A percentile compares a stretch with the other conserved stretches of the same genome.
These are phyloP conservation scores for Adenanthera pavonina DNA, from an alignment of 306 rosid species.

Conservation along the genomic window DNA sequence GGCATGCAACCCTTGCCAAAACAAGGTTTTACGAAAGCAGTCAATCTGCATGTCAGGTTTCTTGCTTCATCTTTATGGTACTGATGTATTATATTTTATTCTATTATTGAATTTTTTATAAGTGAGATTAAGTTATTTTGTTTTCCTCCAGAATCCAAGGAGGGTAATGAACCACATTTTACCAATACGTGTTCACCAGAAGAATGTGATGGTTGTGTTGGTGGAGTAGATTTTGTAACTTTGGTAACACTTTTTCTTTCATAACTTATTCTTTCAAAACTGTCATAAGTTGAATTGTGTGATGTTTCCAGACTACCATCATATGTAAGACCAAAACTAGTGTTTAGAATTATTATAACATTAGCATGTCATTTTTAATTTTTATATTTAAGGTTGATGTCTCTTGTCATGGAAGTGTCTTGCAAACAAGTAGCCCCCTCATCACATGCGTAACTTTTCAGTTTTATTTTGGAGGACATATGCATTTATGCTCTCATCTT, in stretches of 20 bases:
- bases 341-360: slow-evolving; percentile 12
- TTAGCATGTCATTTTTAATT: slow-evolving; percentile 1
- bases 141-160: slow-evolving; percentile 49
- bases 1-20: slow-evolving; percentile 66
- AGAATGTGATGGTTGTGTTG: slow-evolving; percentile 61
- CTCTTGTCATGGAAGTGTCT: slow-evolving; percentile 5
- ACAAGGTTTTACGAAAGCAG: slow-evolving; percentile 36
- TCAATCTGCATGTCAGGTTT: slow-evolving; percentile 56
- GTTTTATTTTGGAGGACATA: slow-evolving; percentile 28
- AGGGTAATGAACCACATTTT: slow-evolving; percentile 34
- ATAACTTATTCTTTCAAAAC: slow-evolving; percentile 1
- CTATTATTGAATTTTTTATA: slow-evolving; percentile 14
- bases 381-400: background rate
- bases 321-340: slow-evolving; percentile 19
- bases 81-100: slow-evolving; percentile 18
- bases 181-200: slow-evolving; percentile 37
- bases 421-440: slow-evolving; percentile 20
- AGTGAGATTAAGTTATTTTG: slow-evolving; percentile 23
- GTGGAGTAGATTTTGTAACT: slow-evolving; percentile 85
- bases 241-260: slow-evolving; percentile 61
- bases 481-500: slow-evolving; percentile 13
- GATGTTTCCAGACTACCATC: slow-evolving; percentile 22
- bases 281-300: slow-evolving; percentile 28
- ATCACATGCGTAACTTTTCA: background rate
- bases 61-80: slow-evolving; percentile 32